Percentiles rank a stretch among this genome's conserved stretches.
phyloP scores from a whole-genome alignment of 2,329 filamentous ascomycete genomes.

The Penicillium italicum region DNA sequence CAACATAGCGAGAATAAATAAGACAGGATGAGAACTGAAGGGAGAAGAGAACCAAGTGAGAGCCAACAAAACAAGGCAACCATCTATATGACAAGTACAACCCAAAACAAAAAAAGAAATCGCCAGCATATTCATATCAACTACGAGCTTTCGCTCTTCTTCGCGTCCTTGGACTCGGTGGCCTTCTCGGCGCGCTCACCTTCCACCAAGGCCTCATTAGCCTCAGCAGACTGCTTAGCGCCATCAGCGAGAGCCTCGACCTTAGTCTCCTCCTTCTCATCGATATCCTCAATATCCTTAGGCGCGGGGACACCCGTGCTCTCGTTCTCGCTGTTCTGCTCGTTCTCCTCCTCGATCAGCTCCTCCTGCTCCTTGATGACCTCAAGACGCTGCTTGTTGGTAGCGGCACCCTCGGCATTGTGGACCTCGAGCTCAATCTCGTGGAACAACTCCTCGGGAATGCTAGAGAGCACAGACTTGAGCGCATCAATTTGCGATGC shows the following conservation, averaged over 20 bases:
- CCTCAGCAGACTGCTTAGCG: conserved; percentile 45
- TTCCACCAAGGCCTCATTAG: conserved; percentile 42
- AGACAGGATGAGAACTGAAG: conserved; percentile 23
- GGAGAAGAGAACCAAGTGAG: conserved; percentile 2
- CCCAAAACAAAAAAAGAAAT: conserved; percentile 9
- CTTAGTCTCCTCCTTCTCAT: conserved; percentile 74
- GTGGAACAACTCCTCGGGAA: conserved; percentile 97
- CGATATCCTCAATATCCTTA: conserved; percentile 86
- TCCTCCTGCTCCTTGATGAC: conserved; percentile 98
- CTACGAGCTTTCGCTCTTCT: conserved; percentile 26
- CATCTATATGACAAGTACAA: conserved; percentile 12
- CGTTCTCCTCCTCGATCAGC: conserved; percentile 93
- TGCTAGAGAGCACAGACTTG: conserved; percentile 85
- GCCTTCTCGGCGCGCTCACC: conserved; percentile 36
- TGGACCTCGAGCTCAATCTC: conserved; percentile 98
- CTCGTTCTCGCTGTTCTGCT: conserved; percentile 80
- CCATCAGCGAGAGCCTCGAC: conserved; percentile 49
- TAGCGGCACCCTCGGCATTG: conserved; percentile 92
- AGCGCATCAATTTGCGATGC: conserved; percentile 88
- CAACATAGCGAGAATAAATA: conserved; percentile 20
- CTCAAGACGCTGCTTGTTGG: conserved; percentile 98
- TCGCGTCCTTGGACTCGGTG: conserved; percentile 23
- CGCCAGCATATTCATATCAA: conserved; percentile 11
- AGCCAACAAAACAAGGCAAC: conserved; percentile 5
- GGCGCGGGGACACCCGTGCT: conserved; percentile 69